Conservation (phyloP, 1,284 basidiomycete species). For the Athelia psychrophila region DNA sequence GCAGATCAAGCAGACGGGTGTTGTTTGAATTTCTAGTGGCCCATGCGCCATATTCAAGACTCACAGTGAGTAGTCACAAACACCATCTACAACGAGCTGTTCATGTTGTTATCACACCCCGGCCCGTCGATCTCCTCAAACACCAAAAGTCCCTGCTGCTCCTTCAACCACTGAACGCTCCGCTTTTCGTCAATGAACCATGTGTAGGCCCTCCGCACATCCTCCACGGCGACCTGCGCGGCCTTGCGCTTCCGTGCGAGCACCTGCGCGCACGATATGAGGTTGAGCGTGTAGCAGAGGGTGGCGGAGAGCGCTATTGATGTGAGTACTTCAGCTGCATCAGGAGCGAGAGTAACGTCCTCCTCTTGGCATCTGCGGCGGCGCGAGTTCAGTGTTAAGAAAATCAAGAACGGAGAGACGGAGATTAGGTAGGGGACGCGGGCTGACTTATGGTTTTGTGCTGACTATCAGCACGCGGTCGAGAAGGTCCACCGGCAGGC, state of each 20-base stretch:
- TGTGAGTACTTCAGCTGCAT: conserved; percentile 78
- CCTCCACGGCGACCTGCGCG: conserved; percentile 76
- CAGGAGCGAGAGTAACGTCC: conserved; percentile 82
- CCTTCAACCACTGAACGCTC: conserved; percentile 93
- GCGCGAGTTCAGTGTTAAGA: neutral
- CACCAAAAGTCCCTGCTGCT: conserved; percentile 70
- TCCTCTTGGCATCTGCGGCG: conserved; percentile 86
- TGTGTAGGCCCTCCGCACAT: conserved; percentile 80
- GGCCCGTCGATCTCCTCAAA: conserved; percentile 61
- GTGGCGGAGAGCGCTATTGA: conserved; percentile 87
- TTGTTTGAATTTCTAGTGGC: no score
- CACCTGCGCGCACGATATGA: conserved; percentile 88
- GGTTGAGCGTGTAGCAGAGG: conserved; percentile 86
- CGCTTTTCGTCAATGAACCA: conserved; percentile 97
- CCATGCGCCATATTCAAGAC: no score
- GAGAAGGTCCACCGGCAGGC: conserved; percentile 91
- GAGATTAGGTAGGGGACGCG: no score
- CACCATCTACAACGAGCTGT: conserved; percentile 10
- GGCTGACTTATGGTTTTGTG: conserved; percentile 90
- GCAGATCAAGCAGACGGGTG: no score
- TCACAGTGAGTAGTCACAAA: no score
- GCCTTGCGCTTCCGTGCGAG: conserved; percentile 81
- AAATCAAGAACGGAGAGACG: conserved; percentile 5
- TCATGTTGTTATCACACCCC: conserved; percentile 29
- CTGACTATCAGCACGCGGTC: conserved; percentile 96